Conservation (phyloP, 192 early-diverging fungal species). For the Linnemannia zychae region DNA sequence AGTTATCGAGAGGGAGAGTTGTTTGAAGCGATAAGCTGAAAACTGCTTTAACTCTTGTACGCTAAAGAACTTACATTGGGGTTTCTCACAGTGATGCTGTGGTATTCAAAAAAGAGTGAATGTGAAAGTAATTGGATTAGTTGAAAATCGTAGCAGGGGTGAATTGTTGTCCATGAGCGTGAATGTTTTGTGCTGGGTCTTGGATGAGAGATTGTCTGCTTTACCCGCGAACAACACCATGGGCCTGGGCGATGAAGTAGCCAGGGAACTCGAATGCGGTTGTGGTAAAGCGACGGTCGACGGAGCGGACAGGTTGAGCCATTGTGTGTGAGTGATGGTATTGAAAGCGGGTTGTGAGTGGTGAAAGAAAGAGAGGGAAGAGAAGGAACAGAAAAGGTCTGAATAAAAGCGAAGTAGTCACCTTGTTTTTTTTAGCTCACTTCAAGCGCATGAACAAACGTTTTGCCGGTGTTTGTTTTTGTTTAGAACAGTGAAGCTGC, state of each 20-base stretch:
- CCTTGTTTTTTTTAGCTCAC: background rate
- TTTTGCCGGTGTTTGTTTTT: too few species aligned
- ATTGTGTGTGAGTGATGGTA: background rate
- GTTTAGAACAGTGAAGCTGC: too few species aligned
- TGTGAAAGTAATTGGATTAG: background rate
- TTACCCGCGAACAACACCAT: constrained; percentile 55
- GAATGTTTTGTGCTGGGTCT: background rate
- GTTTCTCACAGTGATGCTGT: constrained; percentile 47
- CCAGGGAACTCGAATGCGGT: constrained; percentile 53
- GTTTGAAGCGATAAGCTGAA: background rate
- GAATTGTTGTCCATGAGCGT: background rate
- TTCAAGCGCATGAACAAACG: too few species aligned
- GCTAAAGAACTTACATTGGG: constrained; percentile 40
- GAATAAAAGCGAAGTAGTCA: too few species aligned
- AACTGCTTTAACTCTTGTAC: background rate
- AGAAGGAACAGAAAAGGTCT: background rate
- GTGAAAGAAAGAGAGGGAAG: background rate
- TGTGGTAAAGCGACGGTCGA: constrained; percentile 53
- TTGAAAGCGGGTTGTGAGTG: background rate
- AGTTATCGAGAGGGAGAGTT: too few species aligned
- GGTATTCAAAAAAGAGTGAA: background rate
- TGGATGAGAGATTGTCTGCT: background rate
- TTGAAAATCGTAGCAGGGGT: background rate
- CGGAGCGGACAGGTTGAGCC: constrained; percentile 50
- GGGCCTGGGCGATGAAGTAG: constrained; percentile 48